These are phyloP conservation scores for Penicillium sp. DNA, from an alignment of 2,329 filamentous ascomycete species.

Conservation along the genomic window DNA sequence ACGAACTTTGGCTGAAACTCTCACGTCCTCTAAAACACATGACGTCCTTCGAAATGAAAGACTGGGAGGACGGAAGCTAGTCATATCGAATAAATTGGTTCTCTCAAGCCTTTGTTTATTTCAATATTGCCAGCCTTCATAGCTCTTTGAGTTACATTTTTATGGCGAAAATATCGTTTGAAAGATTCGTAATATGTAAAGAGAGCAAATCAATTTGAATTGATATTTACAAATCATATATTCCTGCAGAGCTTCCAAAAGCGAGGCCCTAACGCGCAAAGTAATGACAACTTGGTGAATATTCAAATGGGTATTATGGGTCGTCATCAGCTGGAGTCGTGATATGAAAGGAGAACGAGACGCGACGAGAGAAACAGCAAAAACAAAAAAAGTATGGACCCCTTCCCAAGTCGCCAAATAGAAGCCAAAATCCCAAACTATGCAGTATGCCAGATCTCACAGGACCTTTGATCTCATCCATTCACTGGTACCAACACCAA, in stretches of 20 bases:
- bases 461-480: constrained; percentile 83
- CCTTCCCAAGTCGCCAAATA: constrained; percentile 2
- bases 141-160: too few relatives aligned
- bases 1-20: background rate
- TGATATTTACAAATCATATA: constrained; percentile 5
- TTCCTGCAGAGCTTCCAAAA: background rate
- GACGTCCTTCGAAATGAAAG: background rate
- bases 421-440: constrained; percentile 2
- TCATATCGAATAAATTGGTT: too few relatives aligned
- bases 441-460: constrained; percentile 34
- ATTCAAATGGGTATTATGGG: constrained; percentile 26
- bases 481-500: constrained; percentile 78
- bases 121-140: too few relatives aligned
- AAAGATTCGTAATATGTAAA: background rate
- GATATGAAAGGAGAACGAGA: constrained; percentile 6
- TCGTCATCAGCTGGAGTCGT: constrained; percentile 21
- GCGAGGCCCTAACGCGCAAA: background rate
- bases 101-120: background rate
- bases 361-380: constrained; percentile 1
- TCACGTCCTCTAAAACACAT: background rate
- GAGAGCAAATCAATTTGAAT: background rate
- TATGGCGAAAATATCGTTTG: too few relatives aligned
- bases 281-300: constrained; percentile 15
- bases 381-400: background rate
- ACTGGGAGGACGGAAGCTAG: too few relatives aligned